Evolutionary conservation across 2,329 filamentous ascomycete genomes (phyloP).

Genomic region (Paramyrothecium roridum): DNA sequence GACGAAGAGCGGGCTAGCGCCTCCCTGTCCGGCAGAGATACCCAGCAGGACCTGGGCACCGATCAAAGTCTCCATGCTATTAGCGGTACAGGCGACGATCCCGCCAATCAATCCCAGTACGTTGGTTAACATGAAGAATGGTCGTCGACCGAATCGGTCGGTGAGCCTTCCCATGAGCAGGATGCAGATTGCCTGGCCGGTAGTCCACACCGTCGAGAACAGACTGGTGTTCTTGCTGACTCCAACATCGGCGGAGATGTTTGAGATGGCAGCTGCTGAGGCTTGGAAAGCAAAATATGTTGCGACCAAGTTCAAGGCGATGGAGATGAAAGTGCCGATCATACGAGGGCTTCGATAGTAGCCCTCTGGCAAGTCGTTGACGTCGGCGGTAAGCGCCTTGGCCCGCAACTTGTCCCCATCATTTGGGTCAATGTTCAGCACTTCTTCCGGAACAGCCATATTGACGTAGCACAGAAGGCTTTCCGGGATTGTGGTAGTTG

Average conservation of each 20-base stretch:
- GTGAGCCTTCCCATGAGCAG: slow-evolving; percentile 32
- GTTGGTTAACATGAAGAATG: slow-evolving; percentile 10
- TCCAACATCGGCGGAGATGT: slow-evolving; percentile 13
- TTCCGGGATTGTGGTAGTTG: background rate
- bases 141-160: slow-evolving; percentile 30
- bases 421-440: background rate
- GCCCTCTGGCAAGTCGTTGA: slow-evolving; percentile 8
- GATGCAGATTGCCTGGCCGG: slow-evolving; percentile 26
- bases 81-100: slow-evolving; percentile 12
- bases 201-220: slow-evolving; percentile 24
- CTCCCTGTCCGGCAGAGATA: slow-evolving; percentile 9
- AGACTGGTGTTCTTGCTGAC: slow-evolving; percentile 18
- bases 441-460: background rate
- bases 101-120: slow-evolving; percentile 14
- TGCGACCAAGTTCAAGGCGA: slow-evolving; percentile 13
- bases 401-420: slow-evolving; percentile 12
- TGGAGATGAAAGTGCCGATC: slow-evolving; percentile 10
- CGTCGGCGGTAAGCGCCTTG: slow-evolving; percentile 12
- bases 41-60: slow-evolving; percentile 14
- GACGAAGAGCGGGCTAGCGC: slow-evolving; percentile 11
- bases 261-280: slow-evolving; percentile 10
- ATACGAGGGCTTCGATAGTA: slow-evolving; percentile 12
- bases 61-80: slow-evolving; percentile 11
- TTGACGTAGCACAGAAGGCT: background rate
- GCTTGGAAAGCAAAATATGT: slow-evolving; percentile 14